Base-by-base conservation (phyloP, 75 land plant species). In the Gnetum montanum region DNA sequence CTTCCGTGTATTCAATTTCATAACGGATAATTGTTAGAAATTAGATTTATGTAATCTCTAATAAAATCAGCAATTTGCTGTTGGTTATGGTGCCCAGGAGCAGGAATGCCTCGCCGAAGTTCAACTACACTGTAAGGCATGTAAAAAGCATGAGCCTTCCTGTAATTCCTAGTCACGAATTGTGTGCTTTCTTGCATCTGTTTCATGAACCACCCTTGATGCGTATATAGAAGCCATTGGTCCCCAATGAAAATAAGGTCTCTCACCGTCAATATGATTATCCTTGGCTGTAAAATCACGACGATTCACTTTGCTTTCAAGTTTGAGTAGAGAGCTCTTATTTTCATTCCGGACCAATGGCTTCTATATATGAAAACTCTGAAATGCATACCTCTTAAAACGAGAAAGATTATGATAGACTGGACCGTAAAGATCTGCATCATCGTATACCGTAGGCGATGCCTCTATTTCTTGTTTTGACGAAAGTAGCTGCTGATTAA, bases 171-270 rank as follows among this genome's bases (percentile, higher is more conserved):
- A 20, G 77, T 75, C 2, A 66, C 67, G 46, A 78, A 88, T 2
- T 75, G 67, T 48, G 55, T 81, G 49, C 58, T 72, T 54, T 44
- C 64, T 53, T 78, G 70, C 70, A 88, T 64, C 38, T 71, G 54
- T 58, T 72, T 74, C 74, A 88, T 81, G 54, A 88, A 88, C 70
- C 90, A 82, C 45, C 94, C 94, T 66, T 88, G 94, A 84, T 54
- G 94, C 85, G 66, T 88, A 88, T 40, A 85, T 84, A 24, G 89
- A 89, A 6, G 26, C 55, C 16, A 79, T 67, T 36, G 63, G 49
- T 48, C 69, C 79, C 35, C 40, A 37, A 54, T 88, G 94, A 28
- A 84, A 75, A 26, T 81, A 73, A n/a, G 94, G 94, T 56, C 48
- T 71, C 49, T 58, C 40, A 31, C 94, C 94, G 44, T 84, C 85